Base-by-base conservation (phyloP, 73 alveolate genomes). In the Paramecium octaurelia region DNA sequence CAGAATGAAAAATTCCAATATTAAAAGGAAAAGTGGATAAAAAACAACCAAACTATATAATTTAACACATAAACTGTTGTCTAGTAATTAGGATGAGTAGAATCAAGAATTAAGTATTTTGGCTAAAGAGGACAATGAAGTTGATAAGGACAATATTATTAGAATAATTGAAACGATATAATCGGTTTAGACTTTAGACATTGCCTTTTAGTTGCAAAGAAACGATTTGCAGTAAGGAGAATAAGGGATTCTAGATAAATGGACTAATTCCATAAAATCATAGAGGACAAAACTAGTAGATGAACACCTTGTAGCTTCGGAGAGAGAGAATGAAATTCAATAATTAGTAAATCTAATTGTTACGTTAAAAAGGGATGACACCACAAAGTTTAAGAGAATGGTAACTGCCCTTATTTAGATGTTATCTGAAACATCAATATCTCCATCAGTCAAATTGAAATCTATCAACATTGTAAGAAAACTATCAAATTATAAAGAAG, bases 401-500 rank as follows among this genome's bases (percentile, higher is more conserved):
- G 91, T 80, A 20, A 48, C 91, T 80, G 70, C 91, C 9, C 50
- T 80, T 6, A 80, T 80, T 44, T 35, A 80, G 44, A 80, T 80
- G 43, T 46, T 80, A 80, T 80, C 91, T 31, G 91, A 80, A 44
- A 21, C 23, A 10, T 23, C 76, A 6, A 58, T 80, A 9, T 44
- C 76, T 18, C 57, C 91, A 43, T 42, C 76, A 4, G 36, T 73
- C 10, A 89, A 83, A 31, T 40, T 89, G n/a, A 69, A 89, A 46
- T 77, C 94, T 4, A 89, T 89, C 42, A 89, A 68, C n/a, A 89
- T 89, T 20, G 54, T 89, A n/a, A 69, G 94, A 43, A 89, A 89
- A 46, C 35, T 89, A n/a, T 89, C 94, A 6, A 89, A 89, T 89
- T 89, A 89, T 27, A 89, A 89, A 38, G 88, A 89, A 42, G 91